Evolutionary conservation across 345 rosid species (phyloP), one percentile per base, ranked within the genome.

Genomic region (Linum tenue): DNA sequence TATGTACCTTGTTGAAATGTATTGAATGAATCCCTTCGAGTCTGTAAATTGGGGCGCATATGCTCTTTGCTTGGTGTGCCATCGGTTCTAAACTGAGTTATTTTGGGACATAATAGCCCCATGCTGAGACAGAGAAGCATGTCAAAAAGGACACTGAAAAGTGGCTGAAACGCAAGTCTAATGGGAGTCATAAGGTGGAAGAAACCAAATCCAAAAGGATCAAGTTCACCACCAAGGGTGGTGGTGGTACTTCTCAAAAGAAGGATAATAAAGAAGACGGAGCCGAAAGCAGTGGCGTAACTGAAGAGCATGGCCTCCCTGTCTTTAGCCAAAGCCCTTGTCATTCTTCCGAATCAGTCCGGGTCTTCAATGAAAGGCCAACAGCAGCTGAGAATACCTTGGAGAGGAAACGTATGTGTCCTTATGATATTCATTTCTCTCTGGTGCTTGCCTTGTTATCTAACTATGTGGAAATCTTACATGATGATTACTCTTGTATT

Each of bases 261-360:
- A 15, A 22, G 31, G 31, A 22, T 22, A 22, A 12, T 48, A 9
- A 5, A 9, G 53, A 3, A 9, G 53, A 48, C 1, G 53, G 14
- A 48, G 12, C 53, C 3, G 53, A 48, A 55, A 85, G 77, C 78
- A 86, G 94, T 79, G 76, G 72, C 17, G 67, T 88, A 50, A 81
- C 94, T 0, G 82, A 83, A 68, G 98, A 91, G 60, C 86, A 80
- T 61, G 83, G 71, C 6, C 79, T 64, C 22, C 86, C 90, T 12
- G 74, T 77, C 35, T 68, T 62, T 62, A 31, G 64, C 0, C 73
- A 64, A 58, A 73, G 58, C 10, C 70, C 39, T 4, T 75, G 80
- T 2, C 79, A 76, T 57, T 17, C 76, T 8, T 79, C 88, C 36
- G 90, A 85, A 55, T 79, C 81, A 10, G 76, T 70, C 10, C 76